Base-by-base conservation (phyloP, 495 filamentous ascomycete species). In the Xylaria scruposa region DNA sequence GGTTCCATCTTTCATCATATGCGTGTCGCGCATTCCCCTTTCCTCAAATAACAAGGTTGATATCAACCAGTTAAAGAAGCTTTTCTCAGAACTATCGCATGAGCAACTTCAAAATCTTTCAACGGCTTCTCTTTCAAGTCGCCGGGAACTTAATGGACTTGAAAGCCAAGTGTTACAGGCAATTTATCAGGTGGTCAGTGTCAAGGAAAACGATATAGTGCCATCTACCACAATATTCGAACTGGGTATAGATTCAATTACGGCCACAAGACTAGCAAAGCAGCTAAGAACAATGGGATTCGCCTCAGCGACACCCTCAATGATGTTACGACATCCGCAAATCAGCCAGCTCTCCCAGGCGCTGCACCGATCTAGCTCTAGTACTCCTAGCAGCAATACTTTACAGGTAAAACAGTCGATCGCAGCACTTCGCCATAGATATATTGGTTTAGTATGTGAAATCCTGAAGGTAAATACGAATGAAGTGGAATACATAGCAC, bases 211-310 rank as follows among this genome's bases (percentile, higher is more conserved):
- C 4, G 78, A 83, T 1, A 85, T 94, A 44, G 82, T 77, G 1
- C 81, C 82, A 19, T 82, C 82, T 1, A 88, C 91, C 0, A 95
- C 87, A 38, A 88, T 97, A 40, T 97, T 93, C 74, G 92, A 96
- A 64, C 81, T 97, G 2, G 94, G 94, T 0, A 83, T 95, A 8
- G 94, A 96, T 77, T 95, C 93, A 0, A 93, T 97, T 17, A 92
- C 92, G 0, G 91, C 91, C 3, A 89, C 94, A 29, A 86, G 88
- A 29, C 83, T 97, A 26, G 80, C 85, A 0, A 79, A 85, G 0
- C 74, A 73, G n/a, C 78, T 92, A 19, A 88, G 85, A 67, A 78
- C 82, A 15, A 77, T 80, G 1, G 89, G 91, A 0, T 86, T 93
- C 70, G 33, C 73, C 3, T 82, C 85, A 26, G 91, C 89, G 2